Base-by-base conservation (phyloP, 2,329 filamentous ascomycete genomes). In the Diaporthe sp. region DNA sequence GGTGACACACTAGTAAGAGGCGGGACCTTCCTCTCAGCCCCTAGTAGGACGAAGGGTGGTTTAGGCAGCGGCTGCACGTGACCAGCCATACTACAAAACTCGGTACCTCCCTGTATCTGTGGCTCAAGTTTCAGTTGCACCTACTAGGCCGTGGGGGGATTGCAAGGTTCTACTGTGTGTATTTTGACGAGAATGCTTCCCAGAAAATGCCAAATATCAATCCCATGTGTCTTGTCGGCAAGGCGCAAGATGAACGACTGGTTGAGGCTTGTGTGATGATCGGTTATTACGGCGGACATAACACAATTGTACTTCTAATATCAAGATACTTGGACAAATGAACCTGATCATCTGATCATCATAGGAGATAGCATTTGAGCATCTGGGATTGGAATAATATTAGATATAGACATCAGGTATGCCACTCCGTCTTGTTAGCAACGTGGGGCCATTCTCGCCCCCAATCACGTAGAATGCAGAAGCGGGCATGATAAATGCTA, bases 61-160 rank as follows among this genome's bases (percentile, higher is more conserved):
- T 13, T n/a, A 65, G 42, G 61, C 61, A 65, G 25, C 61, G n/a
- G 61, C 19, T n/a, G 42, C 61, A 65, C 61, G 61, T 65, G 61
- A 65, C 61, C 17, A 34, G 25, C 25, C 42, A 19, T 44, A 22
- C 13, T 22, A 46, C 39, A 28, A 2, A 28, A 19, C 28, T 17
- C 10, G 10, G 51, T 19, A 15, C 12, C 12, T 53, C 25, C 51
- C 51, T 10, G 51, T 28, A n/a, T 12, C 49, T n/a, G 4, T 25
- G n/a, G 49, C 22, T 25, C 49, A 28, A 17, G 13, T 28, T 17
- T 13, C 12, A n/a, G n/a, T 13, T 53, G n/a, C 2, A 15, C n/a
- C 2, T 28, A 19, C 17, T 44, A 19, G 15, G 13, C 42, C 15
- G 5, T 19, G 3, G 42, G 3, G 19, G 19, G 17, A 9, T 49